Evolutionary conservation across 805 yeast species (phyloP).

Genomic region (Saturnispora zaruensis): DNA sequence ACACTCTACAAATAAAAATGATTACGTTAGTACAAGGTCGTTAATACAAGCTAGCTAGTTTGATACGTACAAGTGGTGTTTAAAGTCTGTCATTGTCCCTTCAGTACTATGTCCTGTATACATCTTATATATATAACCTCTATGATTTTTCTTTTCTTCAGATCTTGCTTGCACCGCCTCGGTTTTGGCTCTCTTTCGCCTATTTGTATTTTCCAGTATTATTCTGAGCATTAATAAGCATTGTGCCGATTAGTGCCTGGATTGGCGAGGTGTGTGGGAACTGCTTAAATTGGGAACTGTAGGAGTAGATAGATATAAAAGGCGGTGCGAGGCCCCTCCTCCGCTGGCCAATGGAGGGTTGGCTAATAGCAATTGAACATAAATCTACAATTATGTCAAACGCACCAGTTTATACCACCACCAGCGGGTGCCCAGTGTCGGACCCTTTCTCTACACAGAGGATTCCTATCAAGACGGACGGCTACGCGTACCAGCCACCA

Average conservation of each 20-base stretch:
- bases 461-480: slow-evolving; percentile 44
- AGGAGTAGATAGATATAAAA: not conserved
- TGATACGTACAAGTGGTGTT: slow-evolving; percentile 3
- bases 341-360: too few relatives aligned
- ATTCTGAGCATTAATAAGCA: not conserved
- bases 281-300: not conserved
- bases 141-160: not conserved
- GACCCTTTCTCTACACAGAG: slow-evolving; percentile 73
- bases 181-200: too few relatives aligned
- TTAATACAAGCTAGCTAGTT: not conserved
- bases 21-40: not conserved
- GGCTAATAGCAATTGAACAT: too few relatives aligned
- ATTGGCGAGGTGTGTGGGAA: slow-evolving; percentile 1
- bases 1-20: slow-evolving; percentile 22
- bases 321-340: too few relatives aligned
- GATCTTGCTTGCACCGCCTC: not conserved
- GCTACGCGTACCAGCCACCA: slow-evolving; percentile 26
- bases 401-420: slow-evolving; percentile 58
- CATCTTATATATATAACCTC: too few relatives aligned
- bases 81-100: not conserved
- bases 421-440: slow-evolving; percentile 70
- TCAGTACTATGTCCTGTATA: too few relatives aligned
- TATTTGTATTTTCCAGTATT: not conserved
- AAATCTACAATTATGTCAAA: slow-evolving; percentile 24
- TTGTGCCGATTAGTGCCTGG: not conserved